These are phyloP conservation scores for Globisporangium nagaii DNA, from an alignment of 352 stramenopile genomes.

Conservation along the genomic window DNA sequence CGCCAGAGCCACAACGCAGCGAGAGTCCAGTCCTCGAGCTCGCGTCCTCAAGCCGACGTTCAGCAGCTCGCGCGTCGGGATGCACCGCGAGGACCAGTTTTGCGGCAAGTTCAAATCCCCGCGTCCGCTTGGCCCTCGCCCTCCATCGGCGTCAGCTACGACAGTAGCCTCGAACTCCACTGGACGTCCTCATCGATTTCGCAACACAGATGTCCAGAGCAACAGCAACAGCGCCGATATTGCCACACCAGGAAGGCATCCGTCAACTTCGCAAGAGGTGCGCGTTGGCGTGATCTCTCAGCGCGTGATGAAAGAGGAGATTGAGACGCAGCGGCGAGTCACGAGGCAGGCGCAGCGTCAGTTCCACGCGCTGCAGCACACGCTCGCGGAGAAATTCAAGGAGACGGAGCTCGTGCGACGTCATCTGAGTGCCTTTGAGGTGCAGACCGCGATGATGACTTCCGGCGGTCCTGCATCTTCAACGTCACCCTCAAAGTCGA, in stretches of 20 bases:
- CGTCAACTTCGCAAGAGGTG: not conserved
- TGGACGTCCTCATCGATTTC: not conserved
- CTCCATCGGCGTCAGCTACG: constrained; percentile 1
- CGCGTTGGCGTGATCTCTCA: constrained; percentile 17
- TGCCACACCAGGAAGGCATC: not conserved
- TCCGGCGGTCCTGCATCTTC: not conserved
- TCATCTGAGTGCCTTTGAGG: constrained; percentile 28
- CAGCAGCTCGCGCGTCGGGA: constrained; percentile 3
- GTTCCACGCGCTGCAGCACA: constrained; percentile 32
- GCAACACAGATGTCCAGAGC: not conserved
- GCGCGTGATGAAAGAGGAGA: constrained; percentile 49
- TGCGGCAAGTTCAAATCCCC: constrained; percentile 10
- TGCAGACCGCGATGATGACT: not conserved
- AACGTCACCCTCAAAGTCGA: not conserved
- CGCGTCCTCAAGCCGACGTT: constrained; percentile 2
- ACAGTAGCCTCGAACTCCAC: not conserved
- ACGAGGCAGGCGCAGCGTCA: constrained; percentile 38
- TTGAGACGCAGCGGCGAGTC: constrained; percentile 41
- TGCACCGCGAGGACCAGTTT: constrained; percentile 6
- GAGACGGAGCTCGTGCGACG: constrained; percentile 32
- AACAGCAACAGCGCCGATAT: not conserved
- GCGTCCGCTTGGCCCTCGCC: not conserved
- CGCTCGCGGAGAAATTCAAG: constrained; percentile 23
- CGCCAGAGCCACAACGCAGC: not conserved
- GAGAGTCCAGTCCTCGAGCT: not conserved